These are phyloP conservation scores for Neoboletus brunneissimus DNA, from an alignment of 768 basidiomycete genomes.

Conservation along the genomic window DNA sequence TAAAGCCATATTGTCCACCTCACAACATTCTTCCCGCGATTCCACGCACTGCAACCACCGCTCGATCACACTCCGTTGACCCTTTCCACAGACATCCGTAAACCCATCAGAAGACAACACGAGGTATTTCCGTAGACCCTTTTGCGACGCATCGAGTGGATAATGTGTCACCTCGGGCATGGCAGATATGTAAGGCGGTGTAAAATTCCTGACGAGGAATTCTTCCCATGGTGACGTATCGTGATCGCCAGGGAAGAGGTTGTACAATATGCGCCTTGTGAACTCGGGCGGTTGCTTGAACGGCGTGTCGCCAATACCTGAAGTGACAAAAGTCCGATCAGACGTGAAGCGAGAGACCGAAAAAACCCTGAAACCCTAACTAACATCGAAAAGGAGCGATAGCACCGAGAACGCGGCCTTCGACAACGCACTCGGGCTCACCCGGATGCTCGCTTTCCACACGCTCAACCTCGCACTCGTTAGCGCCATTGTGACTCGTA, in stretches of 20 bases:
- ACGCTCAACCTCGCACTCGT: constrained; percentile 61
- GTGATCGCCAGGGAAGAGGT: constrained; percentile 59
- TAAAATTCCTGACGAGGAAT: constrained; percentile 57
- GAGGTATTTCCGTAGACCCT: constrained; percentile 46
- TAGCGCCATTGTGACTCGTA: constrained; percentile 68
- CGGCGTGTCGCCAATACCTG: constrained; percentile 67
- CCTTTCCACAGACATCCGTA: constrained; percentile 54
- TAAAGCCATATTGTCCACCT: constrained; percentile 49
- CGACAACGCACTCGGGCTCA: constrained; percentile 64
- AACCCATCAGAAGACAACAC: constrained; percentile 68
- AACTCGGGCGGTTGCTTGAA: constrained; percentile 74
- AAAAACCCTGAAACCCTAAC: constrained; percentile 28
- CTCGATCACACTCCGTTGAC: constrained; percentile 45
- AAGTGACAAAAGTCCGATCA: constrained; percentile 9
- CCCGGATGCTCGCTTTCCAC: constrained; percentile 63
- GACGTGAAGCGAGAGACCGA: constrained; percentile 6
- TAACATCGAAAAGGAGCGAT: constrained; percentile 75
- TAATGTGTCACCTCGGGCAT: constrained; percentile 63
- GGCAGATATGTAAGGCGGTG: constrained; percentile 66
- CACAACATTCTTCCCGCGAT: constrained; percentile 18
- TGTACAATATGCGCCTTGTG: constrained; percentile 63
- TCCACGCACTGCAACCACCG: constrained; percentile 52
- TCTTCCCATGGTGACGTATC: constrained; percentile 65
- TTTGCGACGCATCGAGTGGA: constrained; percentile 35
- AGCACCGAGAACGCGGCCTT: constrained; percentile 70